Percentiles rank a stretch among this genome's conserved stretches.
Evolutionary conservation across 108 stramenopile species (phyloP).

Genomic region (Aurantiochytrium sp.): DNA sequence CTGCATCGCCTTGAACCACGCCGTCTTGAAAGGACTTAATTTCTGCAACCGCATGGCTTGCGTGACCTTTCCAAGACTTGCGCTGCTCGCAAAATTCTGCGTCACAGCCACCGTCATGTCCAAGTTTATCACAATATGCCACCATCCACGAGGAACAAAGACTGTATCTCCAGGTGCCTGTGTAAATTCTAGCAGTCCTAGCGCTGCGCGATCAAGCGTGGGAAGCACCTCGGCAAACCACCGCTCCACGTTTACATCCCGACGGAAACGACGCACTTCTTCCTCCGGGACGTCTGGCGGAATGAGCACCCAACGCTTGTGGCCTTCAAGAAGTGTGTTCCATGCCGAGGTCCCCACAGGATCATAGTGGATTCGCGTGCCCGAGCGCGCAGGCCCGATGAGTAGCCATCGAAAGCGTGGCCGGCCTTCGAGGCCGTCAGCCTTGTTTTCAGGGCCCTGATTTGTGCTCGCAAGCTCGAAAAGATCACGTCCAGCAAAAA

Average conservation of each 20-base stretch:
- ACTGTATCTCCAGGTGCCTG: constrained; percentile 91
- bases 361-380: constrained; percentile 90
- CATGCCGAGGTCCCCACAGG: constrained; percentile 91
- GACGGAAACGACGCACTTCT: constrained; percentile 64
- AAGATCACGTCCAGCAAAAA: constrained; percentile 14
- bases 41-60: constrained; percentile 53
- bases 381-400: constrained; percentile 78
- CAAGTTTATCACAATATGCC: constrained; percentile 94
- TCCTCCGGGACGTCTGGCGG: constrained; percentile 75
- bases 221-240: constrained; percentile 60
- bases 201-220: not conserved
- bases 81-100: constrained; percentile 84
- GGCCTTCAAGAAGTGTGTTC: constrained; percentile 85
- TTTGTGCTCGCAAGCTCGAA: constrained; percentile 30
- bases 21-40: not conserved
- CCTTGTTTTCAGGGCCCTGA: not conserved
- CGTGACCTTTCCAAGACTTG: constrained; percentile 85
- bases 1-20: not conserved
- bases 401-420: constrained; percentile 99
- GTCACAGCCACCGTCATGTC: constrained; percentile 89
- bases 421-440: constrained; percentile 65
- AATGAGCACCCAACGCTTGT: constrained; percentile 95
- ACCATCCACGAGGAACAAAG: constrained; percentile 92
- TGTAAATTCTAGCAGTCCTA: constrained; percentile 73
- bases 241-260: constrained; percentile 60